These are phyloP conservation scores for Ampelomyces quisqualis DNA, from an alignment of 2,329 filamentous ascomycete species.

Conservation along the genomic window DNA sequence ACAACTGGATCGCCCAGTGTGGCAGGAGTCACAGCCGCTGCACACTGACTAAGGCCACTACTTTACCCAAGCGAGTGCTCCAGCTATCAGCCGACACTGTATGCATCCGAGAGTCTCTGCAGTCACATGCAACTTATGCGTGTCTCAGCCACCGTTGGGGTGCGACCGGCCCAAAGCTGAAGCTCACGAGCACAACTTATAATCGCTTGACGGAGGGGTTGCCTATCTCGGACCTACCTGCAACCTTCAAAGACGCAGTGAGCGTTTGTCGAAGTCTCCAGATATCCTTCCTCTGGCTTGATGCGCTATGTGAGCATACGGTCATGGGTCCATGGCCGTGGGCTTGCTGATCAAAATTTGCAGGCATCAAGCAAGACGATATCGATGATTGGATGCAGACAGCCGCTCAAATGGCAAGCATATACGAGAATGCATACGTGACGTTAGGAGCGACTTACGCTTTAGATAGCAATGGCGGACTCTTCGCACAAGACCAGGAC, in stretches of 20 bases:
- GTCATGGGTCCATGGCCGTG: not conserved
- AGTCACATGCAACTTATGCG: not conserved
- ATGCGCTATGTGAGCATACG: constrained; percentile 1
- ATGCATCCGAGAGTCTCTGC: too few relatives aligned
- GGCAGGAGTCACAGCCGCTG: too few relatives aligned
- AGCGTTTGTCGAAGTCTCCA: not conserved
- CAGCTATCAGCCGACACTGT: too few relatives aligned
- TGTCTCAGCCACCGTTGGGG: constrained; percentile 1
- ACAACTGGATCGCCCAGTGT: too few relatives aligned
- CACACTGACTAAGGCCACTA: too few relatives aligned
- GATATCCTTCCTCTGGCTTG: constrained; percentile 2
- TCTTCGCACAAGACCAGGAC: not conserved
- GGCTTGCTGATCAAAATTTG: not conserved
- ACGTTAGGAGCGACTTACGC: not conserved
- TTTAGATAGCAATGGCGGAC: not conserved
- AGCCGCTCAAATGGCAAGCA: not conserved
- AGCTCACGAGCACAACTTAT: not conserved
- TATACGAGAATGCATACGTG: not conserved
- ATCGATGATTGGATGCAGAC: not conserved
- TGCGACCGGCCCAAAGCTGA: not conserved
- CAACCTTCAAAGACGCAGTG: not conserved
- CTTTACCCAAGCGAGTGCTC: too few relatives aligned
- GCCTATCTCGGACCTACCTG: not conserved
- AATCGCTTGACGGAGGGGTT: not conserved
- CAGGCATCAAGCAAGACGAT: not conserved